phyloP scores from a whole-genome alignment of 2,329 filamentous ascomycete species.

The Epichloe sylvatica region DNA sequence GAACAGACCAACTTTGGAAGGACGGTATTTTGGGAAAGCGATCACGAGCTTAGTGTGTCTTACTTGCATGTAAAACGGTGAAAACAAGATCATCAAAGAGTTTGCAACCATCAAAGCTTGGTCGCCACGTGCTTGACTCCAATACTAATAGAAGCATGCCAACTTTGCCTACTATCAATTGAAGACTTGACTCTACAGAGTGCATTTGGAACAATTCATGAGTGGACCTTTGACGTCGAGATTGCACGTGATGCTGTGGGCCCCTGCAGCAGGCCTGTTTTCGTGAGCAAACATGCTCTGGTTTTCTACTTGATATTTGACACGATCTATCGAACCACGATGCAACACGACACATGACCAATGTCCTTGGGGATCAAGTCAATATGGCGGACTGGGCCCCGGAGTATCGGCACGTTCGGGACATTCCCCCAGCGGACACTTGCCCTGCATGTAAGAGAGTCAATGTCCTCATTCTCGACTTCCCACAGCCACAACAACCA shows the following conservation, averaged over 20 bases:
- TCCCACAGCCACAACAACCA: background rate
- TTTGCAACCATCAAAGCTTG: too few species aligned
- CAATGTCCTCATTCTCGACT: background rate
- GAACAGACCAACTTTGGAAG: background rate
- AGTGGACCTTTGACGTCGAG: background rate
- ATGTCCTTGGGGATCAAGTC: constrained; percentile 33
- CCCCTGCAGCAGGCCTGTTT: background rate
- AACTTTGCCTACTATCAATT: too few species aligned
- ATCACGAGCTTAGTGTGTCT: background rate
- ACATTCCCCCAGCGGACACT: constrained; percentile 10
- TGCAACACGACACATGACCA: constrained; percentile 25
- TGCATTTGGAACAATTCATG: too few species aligned
- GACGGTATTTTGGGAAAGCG: too few species aligned
- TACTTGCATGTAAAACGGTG: background rate
- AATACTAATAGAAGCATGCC: too few species aligned
- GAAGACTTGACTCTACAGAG: too few species aligned
- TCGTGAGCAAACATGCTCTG: background rate
- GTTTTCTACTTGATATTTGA: background rate
- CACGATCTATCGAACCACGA: constrained; percentile 11
- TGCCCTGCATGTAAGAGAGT: constrained; percentile 8
- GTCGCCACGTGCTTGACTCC: too few species aligned
- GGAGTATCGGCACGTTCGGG: constrained; percentile 16
- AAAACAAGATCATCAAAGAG: too few species aligned
- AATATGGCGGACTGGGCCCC: constrained; percentile 28
- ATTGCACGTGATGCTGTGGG: constrained; percentile 7